Evolutionary conservation across 2,329 filamentous ascomycete species (phyloP).

Genomic region (Botrytis medusae): DNA sequence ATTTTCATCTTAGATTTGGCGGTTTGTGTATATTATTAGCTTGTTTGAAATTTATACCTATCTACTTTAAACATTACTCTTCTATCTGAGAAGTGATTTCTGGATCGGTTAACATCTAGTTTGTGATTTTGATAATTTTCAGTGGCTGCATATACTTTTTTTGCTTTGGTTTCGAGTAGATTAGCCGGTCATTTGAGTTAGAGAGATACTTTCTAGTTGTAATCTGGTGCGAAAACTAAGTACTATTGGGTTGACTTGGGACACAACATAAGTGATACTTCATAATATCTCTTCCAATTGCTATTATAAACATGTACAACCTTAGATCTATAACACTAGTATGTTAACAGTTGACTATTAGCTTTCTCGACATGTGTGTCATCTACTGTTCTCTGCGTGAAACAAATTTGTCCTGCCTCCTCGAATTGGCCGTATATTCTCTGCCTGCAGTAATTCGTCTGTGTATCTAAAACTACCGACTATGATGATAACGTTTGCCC

Average conservation of each 20-base stretch:
- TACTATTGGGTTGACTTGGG: background rate
- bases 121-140: background rate
- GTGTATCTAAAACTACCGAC: background rate
- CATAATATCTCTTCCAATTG: background rate
- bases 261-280: background rate
- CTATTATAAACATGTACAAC: rapidly evolving
- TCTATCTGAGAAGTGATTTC: background rate
- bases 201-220: background rate
- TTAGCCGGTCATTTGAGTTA: background rate
- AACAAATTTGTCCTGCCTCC: background rate
- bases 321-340: background rate
- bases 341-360: background rate
- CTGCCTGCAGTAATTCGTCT: background rate
- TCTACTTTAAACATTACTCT: background rate
- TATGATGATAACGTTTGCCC: no score
- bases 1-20: background rate
- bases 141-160: background rate
- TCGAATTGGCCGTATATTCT: background rate
- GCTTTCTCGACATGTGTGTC: background rate
- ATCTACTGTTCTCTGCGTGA: background rate
- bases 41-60: background rate
- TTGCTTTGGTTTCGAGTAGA: background rate
- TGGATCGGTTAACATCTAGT: background rate
- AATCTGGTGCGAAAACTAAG: background rate
- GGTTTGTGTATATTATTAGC: background rate